Conservation (phyloP, 2,329 filamentous ascomycete genomes). For the Ascochyta koolunga region DNA sequence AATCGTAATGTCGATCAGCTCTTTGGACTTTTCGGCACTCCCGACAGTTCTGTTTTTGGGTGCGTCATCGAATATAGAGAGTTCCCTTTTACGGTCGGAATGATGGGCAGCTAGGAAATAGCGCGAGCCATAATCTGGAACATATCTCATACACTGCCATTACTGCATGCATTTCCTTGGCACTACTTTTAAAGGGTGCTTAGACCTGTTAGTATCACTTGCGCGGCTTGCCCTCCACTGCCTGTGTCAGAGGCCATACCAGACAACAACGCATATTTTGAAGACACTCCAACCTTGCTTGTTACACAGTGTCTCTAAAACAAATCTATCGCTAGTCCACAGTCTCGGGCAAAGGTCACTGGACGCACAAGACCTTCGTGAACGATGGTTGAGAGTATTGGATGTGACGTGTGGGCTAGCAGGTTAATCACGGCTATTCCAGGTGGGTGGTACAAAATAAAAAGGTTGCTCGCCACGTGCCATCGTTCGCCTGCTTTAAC, state of each 20-base stretch:
- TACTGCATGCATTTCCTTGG: no score
- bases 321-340: background rate
- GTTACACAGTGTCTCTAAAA: background rate
- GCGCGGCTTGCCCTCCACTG: background rate
- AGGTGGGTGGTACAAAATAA: no score
- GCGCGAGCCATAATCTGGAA: background rate
- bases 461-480: no score
- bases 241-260: background rate
- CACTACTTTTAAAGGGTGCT: background rate
- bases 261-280: background rate
- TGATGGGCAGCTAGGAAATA: slow-evolving; percentile 3
- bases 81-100: background rate
- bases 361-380: no score
- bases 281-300: background rate
- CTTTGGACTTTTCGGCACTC: background rate
- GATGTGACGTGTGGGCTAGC: no score
- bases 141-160: no score
- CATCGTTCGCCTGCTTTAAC: no score
- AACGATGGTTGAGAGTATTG: no score
- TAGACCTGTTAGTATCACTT: background rate
- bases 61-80: slow-evolving; percentile 1
- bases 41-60: background rate
- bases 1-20: slow-evolving; percentile 1
- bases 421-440: no score
- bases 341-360: background rate